A percentile compares a stretch with the other conserved stretches of the same genome.
Conservation (phyloP, 345 rosid species). For the Cochlearia excelsa region DNA sequence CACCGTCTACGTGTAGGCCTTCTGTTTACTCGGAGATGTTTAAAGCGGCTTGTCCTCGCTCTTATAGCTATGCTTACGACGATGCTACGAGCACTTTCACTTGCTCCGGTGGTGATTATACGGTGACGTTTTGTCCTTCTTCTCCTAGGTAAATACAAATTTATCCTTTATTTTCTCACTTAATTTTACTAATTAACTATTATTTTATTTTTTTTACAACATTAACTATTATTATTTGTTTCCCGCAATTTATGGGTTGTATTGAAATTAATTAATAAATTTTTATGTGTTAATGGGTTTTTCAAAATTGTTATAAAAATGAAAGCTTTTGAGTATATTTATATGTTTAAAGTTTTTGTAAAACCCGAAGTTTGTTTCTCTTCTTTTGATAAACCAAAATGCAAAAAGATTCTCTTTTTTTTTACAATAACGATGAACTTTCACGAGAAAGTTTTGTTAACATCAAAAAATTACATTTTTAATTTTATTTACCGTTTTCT, state of each 20-base stretch:
- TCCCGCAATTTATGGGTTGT: no score
- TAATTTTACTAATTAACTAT: no score
- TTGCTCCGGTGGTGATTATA: conserved; percentile 80
- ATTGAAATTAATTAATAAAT: no score
- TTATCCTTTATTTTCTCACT: no score
- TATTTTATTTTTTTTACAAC: no score
- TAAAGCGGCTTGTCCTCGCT: conserved; percentile 74
- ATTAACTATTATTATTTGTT: no score
- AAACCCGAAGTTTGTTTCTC: conserved; percentile 35
- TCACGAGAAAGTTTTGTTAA: not conserved
- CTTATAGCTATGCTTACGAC: conserved; percentile 91
- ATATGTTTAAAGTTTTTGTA: conserved; percentile 1
- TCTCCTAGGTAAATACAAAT: conserved; percentile 56
- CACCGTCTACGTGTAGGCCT: conserved; percentile 65
- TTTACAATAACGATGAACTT: not conserved
- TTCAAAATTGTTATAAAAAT: not conserved
- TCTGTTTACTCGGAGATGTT: conserved; percentile 62
- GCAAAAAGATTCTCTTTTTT: conserved; percentile 21
- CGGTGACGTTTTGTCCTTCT: conserved; percentile 92
- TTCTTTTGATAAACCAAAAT: conserved; percentile 25
- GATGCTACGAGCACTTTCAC: conserved; percentile 77
- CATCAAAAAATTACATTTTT: not conserved
- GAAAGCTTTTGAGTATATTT: conserved; percentile 3
- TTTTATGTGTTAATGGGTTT: conserved; percentile 9
- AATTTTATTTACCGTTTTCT: not conserved